Conservation (phyloP, 2,329 filamentous ascomycete genomes). For the Colletotrichum australisinense region DNA sequence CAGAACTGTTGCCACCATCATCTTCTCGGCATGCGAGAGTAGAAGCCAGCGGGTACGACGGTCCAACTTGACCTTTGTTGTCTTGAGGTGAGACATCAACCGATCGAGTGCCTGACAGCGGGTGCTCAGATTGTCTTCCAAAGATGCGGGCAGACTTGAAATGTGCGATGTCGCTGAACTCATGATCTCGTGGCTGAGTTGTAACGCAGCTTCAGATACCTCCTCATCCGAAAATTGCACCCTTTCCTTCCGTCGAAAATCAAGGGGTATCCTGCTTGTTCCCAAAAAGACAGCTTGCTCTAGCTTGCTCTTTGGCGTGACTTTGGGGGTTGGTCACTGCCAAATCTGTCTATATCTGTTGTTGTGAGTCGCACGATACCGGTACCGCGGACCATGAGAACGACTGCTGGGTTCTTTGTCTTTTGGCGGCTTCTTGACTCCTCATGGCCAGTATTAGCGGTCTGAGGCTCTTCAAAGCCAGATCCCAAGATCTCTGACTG, state of each 20-base stretch:
- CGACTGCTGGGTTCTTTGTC: conserved; percentile 70
- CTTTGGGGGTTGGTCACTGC: conserved; percentile 65
- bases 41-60: conserved; percentile 80
- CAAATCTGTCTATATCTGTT: conserved; percentile 69
- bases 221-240: conserved; percentile 76
- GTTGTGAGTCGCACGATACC: conserved; percentile 71
- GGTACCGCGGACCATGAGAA: conserved; percentile 72
- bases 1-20: conserved; percentile 81
- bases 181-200: conserved; percentile 85
- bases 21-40: conserved; percentile 90
- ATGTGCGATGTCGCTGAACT: conserved; percentile 81
- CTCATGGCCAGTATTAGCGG: conserved; percentile 49
- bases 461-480: conserved; percentile 69
- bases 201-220: conserved; percentile 79
- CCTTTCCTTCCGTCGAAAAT: conserved; percentile 77
- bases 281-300: conserved; percentile 97
- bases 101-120: conserved; percentile 80
- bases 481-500: conserved; percentile 73
- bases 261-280: conserved; percentile 85
- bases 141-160: conserved; percentile 76
- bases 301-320: conserved; percentile 88
- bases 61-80: conserved; percentile 74
- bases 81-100: conserved; percentile 77
- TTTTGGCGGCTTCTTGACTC: conserved; percentile 64
- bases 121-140: conserved; percentile 83